Evolutionary conservation across 306 rosid species (phyloP), one percentile per base, ranked within the genome.

Genomic region (Dryas alaskensis): DNA sequence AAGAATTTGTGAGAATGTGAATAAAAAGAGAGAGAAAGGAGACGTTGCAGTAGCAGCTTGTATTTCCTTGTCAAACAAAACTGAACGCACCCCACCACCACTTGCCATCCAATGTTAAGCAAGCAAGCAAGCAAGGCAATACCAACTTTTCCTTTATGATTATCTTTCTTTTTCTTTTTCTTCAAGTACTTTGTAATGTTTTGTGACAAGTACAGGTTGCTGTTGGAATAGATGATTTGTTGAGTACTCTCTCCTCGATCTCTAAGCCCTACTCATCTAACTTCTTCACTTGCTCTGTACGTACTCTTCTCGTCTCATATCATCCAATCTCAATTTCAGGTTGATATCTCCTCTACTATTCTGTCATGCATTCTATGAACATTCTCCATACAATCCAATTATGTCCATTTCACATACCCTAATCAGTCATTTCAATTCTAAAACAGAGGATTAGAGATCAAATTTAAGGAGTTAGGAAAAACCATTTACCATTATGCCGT

Each of bases 251-350:
- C 22, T 22, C 22, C 22, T 22, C 22, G 22, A 22, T 22, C 22
- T 22, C 22, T 22, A 22, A 22, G 22, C 22, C 76, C 83, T 69
- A 64, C 78, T 59, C 54, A 81, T 84, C 85, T 70, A 59, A 80
- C 89, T 67, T 88, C 88, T 67, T 88, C 89, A 77, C 86, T 85
- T 94, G 66, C 76, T 80, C 68, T 63, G 66, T 79, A 87, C 86
- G 88, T 87, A 87, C 83, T 75, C 84, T 72, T 31, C 22, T 61
- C 17, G n/a, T 48, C 43, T 14, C 12, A 48, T 39, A 50, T 50
- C 63, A 45, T 60, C 70, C 70, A 69, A 65, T 67, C 87, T 75
- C 81, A 72, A 16, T 49, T 78, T 16, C 52, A 61, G 40, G 37
- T 31, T 31, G 37, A 31, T 31, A 31, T 51, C 73, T 76, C 49